Conservation (phyloP, 192 early-diverging fungal species). For the Coemansia sp. region DNA sequence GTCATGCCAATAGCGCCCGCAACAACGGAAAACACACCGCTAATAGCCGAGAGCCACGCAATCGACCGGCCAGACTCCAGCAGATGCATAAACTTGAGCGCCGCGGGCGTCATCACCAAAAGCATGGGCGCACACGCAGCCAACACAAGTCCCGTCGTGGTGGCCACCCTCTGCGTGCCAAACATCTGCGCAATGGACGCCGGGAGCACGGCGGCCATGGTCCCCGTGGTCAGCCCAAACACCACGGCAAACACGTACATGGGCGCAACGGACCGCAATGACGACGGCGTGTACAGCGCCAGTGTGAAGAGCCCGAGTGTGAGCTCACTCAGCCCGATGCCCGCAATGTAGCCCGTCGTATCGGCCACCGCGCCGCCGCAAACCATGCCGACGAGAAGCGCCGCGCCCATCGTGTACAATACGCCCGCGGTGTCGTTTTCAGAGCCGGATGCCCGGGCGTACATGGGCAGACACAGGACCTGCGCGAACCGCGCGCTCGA, state of each 20-base stretch:
- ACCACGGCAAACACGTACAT: constrained; percentile 29
- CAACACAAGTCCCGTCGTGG: constrained; percentile 17
- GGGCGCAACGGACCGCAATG: constrained; percentile 6
- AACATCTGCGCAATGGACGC: constrained; percentile 28
- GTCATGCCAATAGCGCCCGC: constrained; percentile 22
- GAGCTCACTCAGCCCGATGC: constrained; percentile 28
- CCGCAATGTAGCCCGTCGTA: constrained; percentile 20
- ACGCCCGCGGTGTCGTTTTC: constrained; percentile 6
- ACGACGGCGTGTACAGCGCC: constrained; percentile 20
- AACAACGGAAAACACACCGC: constrained; percentile 20
- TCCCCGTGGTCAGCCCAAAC: constrained; percentile 24
- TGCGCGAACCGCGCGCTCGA: constrained; percentile 25
- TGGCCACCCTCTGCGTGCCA: constrained; percentile 23
- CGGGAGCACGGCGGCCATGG: constrained; percentile 20
- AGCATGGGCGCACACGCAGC: constrained; percentile 17
- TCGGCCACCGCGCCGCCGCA: constrained; percentile 18
- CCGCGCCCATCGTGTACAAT: constrained; percentile 23
- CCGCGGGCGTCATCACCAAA: constrained; percentile 16
- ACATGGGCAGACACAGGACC: constrained; percentile 25
- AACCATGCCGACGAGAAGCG: constrained; percentile 11
- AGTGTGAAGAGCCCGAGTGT: constrained; percentile 27
- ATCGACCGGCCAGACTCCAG: not conserved
- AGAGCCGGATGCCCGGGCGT: constrained; percentile 14
- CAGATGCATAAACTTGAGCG: constrained; percentile 17
- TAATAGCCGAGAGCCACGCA: constrained; percentile 20